Evolutionary conservation across 768 basidiomycete genomes (phyloP).

Genomic region (Rossbeevera mucosa): DNA sequence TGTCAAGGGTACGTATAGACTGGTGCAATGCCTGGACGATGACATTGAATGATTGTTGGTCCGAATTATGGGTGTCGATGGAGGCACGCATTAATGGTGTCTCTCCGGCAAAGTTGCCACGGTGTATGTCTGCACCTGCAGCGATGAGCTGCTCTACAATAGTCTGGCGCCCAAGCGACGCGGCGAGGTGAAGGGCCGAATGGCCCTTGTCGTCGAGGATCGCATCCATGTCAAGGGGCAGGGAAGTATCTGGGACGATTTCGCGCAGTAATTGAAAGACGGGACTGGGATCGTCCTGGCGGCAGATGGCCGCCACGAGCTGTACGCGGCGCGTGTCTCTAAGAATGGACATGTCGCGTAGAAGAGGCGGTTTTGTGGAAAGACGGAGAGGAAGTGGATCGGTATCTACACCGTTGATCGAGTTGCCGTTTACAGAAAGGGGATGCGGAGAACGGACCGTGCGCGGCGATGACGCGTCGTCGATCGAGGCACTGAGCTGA

Average conservation of each 20-base stretch:
- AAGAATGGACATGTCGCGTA: constrained; percentile 50
- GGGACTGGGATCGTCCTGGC: constrained; percentile 60
- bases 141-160: constrained; percentile 67
- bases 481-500: constrained; percentile 31
- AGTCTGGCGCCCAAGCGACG: constrained; percentile 71
- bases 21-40: constrained; percentile 61
- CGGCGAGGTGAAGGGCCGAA: constrained; percentile 89
- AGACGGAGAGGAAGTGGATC: constrained; percentile 53
- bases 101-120: constrained; percentile 92
- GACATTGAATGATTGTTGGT: constrained; percentile 66
- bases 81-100: constrained; percentile 91
- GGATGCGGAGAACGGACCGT: constrained; percentile 47
- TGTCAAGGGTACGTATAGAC: constrained; percentile 86
- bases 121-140: constrained; percentile 80
- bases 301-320: constrained; percentile 61
- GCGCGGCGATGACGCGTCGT: constrained; percentile 30
- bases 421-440: constrained; percentile 41
- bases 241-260: constrained; percentile 42
- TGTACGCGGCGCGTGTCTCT: constrained; percentile 55
- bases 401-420: constrained; percentile 37
- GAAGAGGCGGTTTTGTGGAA: constrained; percentile 58
- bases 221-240: constrained; percentile 61
- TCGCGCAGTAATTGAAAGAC: constrained; percentile 66
- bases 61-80: constrained; percentile 82
- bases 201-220: constrained; percentile 93